Evolutionary conservation across 2,329 filamentous ascomycete species (phyloP), one percentile per base, ranked within the genome.

Genomic region (Fonsecaea pedrosoi): DNA sequence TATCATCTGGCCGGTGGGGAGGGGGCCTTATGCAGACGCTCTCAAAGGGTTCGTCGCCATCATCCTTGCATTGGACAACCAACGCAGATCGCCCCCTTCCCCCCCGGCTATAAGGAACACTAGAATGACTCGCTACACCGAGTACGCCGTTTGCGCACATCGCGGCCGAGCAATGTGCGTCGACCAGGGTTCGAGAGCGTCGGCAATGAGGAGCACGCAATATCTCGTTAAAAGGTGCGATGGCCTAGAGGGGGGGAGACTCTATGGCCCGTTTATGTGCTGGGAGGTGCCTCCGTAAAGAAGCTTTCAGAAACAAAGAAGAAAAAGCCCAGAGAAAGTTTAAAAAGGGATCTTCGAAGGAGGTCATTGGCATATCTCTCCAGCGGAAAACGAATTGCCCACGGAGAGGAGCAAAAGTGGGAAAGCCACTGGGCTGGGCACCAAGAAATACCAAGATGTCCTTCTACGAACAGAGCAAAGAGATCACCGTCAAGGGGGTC

Each of bases 191-290:
- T 15, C 12, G 7, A 45, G 56, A 54, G 38, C 32, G 18, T n/a
- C 21, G 56, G 50, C 34, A n/a, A 57, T 58, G n/a, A 40, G 53
- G 53, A 66, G 67, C 67, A 69, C 67, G 67, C 67, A 60, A 69
- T 66, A n/a, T 45, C 37, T 10, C 60, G 25, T 25, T 7, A 32
- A 21, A 67, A 67, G 64, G 42, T 60, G 67, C 64, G 38, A 66
- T 67, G 15, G 10, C 38, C 4, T 32, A 34, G 18, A 50, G 13
- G 15, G 48, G 32, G 59, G 37, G 13, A 9, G 30, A 32, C 30
- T 32, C 30, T 2, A 32, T 32, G 30, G 30, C 30, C 30, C 6
- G 30, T 32, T 32, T 4, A 32, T 32, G 30, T 32, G 30, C 25
- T 32, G 30, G 30, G 32, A 54, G 12, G 45, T 5, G 25, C 2